Evolutionary conservation across 208 protist genomes (phyloP), one percentile per base, ranked within the genome.

Genomic region (Spongospora subterranea): DNA sequence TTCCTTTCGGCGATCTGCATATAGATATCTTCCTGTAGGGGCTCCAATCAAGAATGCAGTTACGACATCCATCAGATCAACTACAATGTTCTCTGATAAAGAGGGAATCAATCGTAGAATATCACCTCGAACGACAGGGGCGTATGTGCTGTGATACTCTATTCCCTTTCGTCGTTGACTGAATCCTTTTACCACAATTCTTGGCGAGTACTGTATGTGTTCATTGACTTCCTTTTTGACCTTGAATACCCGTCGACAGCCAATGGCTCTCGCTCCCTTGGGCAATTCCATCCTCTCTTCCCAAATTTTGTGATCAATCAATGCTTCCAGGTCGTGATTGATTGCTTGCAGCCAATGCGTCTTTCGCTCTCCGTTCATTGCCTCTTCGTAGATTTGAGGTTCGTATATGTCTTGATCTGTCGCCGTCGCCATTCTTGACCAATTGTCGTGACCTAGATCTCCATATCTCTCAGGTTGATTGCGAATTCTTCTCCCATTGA

Each of bases 281-380:
- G 71, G 71, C 35, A 82, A 20, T 35, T 82, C 17, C 6, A 20
- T 13, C 17, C n/a, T 20, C 6, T 82, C 71, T 43, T 82, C 17
- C 71, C 71, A 82, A 6, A n/a, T 82, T 43, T 82, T n/a, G 35
- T 82, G 71, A 60, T 39, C 11, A n/a, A 82, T 6, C 13, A 82
- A 43, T 35, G 6, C 11, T 35, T 35, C 11, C 71, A 82, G 17
- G 11, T 82, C 71, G 17, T 35, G 17, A 45, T 82, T n/a, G 35
- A 82, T 43, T 6, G 71, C 71, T 17, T 43, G 6, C 35, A 17
- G 11, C 71, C 71, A 82, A 17, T 82, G 6, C 71, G 6, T 43
- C 17, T 6, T 20, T 6, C 35, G 17, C 6, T 6, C 13, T 6
- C 71, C 40, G 13, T 6, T 43, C 6, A 82, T 13, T 35, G 71